Base-by-base conservation (phyloP, 768 basidiomycete species). In the Macrolepiota albuminosa region DNA sequence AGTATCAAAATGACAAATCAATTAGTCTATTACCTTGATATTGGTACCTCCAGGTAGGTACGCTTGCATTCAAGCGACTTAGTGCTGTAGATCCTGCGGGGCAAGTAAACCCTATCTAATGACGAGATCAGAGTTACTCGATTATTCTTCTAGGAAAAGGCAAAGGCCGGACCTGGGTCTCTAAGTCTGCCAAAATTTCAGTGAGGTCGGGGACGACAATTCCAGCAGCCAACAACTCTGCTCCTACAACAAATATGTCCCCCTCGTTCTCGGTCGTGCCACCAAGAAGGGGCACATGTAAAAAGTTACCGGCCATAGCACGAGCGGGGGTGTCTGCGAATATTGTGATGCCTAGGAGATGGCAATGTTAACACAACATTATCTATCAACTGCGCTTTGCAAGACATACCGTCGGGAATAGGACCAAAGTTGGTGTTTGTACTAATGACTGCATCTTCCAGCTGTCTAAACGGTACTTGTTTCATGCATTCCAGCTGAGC, bases 401-500 rank as follows among this genome's bases (percentile, higher is more conserved):
- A 8, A 3, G 11, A 56, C 73, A 29, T 50, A 76, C 76, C 68
- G 57, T 78, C 76, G 24, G 64, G 58, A 9, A 74, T 66, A 14
- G 68, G 69, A 18, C 58, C 60, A 58, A 78, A 76, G 5, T 59
- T 57, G 8, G 64, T 52, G 49, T 67, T 69, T 1, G 70, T 70
- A 31, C 59, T 70, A 26, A 72, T 68, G 1, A 74, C 72, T 0
- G 72, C 73, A 56, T 72, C 66, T 51, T 75, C 71, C 16, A 78
- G 59, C 31, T 63, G 70, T 10, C 65, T 63, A 57, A 58, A 67
- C 14, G 75, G 68, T 5, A 73, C 69, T 13, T 64, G 61, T 59
- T 75, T 68, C 76, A 76, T 76, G 56, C 76, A 78, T 10, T 68
- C 50, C 6, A 76, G 57, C 51, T 78, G 76, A 16, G 68, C 64